phyloP scores from a whole-genome alignment of 352 stramenopile genomes.

The Phytophthora cryptogea region DNA sequence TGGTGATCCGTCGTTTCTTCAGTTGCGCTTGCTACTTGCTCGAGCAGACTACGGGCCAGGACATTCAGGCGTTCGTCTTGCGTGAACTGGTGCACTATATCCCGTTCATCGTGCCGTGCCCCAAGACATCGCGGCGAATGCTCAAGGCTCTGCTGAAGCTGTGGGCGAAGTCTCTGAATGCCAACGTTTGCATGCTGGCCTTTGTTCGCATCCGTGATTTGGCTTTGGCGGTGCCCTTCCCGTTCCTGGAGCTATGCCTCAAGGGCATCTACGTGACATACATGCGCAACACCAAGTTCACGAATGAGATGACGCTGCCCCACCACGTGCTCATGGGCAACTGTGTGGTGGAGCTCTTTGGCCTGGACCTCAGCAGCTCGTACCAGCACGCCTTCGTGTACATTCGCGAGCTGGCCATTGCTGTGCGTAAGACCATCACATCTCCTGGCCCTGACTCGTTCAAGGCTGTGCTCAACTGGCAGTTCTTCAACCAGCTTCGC shows the following conservation, averaged over 20 bases:
- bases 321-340: constrained; percentile 95
- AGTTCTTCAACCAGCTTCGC: constrained; percentile 98
- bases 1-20: constrained; percentile 93
- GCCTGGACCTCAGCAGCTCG: constrained; percentile 94
- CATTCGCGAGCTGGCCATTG: constrained; percentile 98
- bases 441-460: constrained; percentile 92
- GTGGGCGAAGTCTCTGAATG: constrained; percentile 84
- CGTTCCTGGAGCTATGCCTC: constrained; percentile 96
- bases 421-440: constrained; percentile 95
- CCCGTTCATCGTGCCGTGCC: constrained; percentile 65
- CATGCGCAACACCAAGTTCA: constrained; percentile 96
- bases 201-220: constrained; percentile 97
- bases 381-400: constrained; percentile 99
- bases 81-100: constrained; percentile 82
- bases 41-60: constrained; percentile 78
- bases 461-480: constrained; percentile 95
- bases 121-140: constrained; percentile 66
- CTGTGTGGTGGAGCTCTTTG: constrained; percentile 98
- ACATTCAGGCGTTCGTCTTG: constrained; percentile 86
- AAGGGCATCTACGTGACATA: constrained; percentile 97
- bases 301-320: constrained; percentile 82
- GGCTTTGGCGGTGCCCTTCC: constrained; percentile 94
- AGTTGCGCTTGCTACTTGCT: constrained; percentile 93
- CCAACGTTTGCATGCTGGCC: constrained; percentile 88
- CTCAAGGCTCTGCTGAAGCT: constrained; percentile 88